Percentiles rank a stretch among this genome's conserved stretches.
Conservation (phyloP, 441 rosid genomes). For the Eruca vesicaria region DNA sequence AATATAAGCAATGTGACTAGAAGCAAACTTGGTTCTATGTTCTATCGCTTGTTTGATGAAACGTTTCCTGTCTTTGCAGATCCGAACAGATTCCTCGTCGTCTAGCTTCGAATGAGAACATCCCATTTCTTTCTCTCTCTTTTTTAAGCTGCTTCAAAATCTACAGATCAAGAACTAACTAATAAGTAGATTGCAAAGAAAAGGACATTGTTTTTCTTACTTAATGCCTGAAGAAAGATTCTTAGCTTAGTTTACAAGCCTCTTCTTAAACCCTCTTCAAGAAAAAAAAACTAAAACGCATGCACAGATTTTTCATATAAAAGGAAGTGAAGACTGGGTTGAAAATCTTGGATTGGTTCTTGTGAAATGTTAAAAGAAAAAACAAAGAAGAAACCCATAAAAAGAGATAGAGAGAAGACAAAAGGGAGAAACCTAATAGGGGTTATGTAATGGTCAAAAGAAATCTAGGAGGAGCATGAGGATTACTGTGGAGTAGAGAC, state of each 20-base stretch:
- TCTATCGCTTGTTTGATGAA: conserved; percentile 91
- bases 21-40: conserved; percentile 79
- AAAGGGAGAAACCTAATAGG: conserved; percentile 21
- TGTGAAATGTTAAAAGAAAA: background rate
- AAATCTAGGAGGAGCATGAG: conserved; percentile 28
- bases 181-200: conserved; percentile 12
- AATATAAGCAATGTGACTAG: conserved; percentile 79
- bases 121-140: conserved; percentile 57
- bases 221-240: conserved; percentile 16
- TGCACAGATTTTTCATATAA: too few relatives aligned
- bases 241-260: conserved; percentile 25
- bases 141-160: conserved; percentile 33
- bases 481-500: conserved; percentile 31
- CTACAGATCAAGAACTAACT: conserved; percentile 40
- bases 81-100: conserved; percentile 89
- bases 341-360: conserved; percentile 13
- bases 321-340: too few relatives aligned
- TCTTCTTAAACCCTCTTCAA: conserved; percentile 3
- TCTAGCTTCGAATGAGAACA: conserved; percentile 87
- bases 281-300: background rate
- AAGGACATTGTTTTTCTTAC: background rate
- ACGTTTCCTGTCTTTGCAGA: conserved; percentile 83
- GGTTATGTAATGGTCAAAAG: conserved; percentile 28
- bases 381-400: too few relatives aligned
- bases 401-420: conserved; percentile 16